Conservation (phyloP, 495 filamentous ascomycete genomes). For the Neurospora sp. region DNA sequence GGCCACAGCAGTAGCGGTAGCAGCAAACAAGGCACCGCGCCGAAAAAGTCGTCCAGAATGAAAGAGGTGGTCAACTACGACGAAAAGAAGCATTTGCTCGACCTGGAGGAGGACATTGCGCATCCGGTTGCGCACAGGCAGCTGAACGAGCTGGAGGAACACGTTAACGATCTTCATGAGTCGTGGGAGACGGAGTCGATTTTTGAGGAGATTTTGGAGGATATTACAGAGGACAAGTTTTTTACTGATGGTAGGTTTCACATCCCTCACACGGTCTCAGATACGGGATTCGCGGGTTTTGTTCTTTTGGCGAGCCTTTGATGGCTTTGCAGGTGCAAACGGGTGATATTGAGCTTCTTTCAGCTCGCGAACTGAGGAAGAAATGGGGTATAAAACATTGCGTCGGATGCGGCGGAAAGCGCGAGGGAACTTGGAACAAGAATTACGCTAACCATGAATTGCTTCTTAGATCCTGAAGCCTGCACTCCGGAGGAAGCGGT, state of each 20-base stretch:
- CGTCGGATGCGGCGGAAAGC: not conserved
- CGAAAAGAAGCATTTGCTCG: conserved; percentile 59
- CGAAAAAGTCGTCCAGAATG: conserved; percentile 67
- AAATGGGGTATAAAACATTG: not conserved
- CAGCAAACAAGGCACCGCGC: conserved; percentile 13
- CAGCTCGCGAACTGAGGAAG: not conserved
- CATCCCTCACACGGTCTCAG: not conserved
- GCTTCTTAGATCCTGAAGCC: conserved; percentile 34
- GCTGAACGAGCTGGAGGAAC: conserved; percentile 42
- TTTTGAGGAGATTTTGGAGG: conserved; percentile 56
- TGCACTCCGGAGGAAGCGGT: conserved; percentile 69
- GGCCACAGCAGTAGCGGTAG: not conserved
- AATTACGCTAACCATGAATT: not conserved
- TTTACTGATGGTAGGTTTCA: conserved; percentile 41
- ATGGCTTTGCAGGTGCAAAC: not conserved
- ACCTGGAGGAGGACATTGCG: conserved; percentile 45
- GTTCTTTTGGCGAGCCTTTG: not conserved
- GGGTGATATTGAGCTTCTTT: not conserved
- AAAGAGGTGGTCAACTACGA: conserved; percentile 86
- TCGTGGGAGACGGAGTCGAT: conserved; percentile 57
- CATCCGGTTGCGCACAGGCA: conserved; percentile 18
- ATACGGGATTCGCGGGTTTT: not conserved
- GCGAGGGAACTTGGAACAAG: conserved; percentile 5
- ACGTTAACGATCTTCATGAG: conserved; percentile 51
- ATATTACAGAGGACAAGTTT: conserved; percentile 51